Evolutionary conservation across 805 yeast genomes (phyloP).

Genomic region (Kluyveromyces lactis): DNA sequence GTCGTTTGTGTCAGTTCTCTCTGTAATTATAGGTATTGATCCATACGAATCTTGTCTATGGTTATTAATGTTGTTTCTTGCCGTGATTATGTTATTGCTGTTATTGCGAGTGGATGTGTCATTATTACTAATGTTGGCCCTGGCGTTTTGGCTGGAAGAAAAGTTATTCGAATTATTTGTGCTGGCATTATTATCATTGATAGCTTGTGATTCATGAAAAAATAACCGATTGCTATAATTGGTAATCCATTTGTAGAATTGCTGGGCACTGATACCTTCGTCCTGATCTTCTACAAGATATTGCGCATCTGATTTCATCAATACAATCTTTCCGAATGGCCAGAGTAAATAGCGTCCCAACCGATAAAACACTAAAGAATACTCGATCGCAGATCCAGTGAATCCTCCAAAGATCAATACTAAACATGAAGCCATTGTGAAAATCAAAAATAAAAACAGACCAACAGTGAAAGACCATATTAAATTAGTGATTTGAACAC

Average conservation of each 20-base stretch:
- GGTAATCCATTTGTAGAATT: conserved; percentile 82
- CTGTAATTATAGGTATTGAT: conserved; percentile 11
- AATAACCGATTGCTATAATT: conserved; percentile 69
- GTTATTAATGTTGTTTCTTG: conserved; percentile 9
- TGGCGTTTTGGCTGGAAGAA: neutral
- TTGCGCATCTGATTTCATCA: conserved; percentile 66
- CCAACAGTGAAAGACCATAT: conserved; percentile 77
- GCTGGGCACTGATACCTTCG: conserved; percentile 78
- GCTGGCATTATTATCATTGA: neutral
- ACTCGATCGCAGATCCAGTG: conserved; percentile 45
- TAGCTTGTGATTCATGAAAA: conserved; percentile 36
- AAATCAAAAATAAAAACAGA: conserved; percentile 40
- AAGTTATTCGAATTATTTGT: neutral
- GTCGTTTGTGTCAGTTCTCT: neutral
- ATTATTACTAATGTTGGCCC: neutral
- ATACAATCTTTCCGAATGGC: conserved; percentile 89
- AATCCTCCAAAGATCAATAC: conserved; percentile 36
- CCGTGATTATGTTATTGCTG: conserved; percentile 12
- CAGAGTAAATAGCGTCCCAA: conserved; percentile 64
- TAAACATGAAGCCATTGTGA: conserved; percentile 35
- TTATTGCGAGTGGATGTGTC: conserved; percentile 9
- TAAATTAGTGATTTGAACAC: conserved; percentile 58
- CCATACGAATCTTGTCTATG: conserved; percentile 14
- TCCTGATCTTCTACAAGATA: conserved; percentile 81
- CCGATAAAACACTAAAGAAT: conserved; percentile 50